Evolutionary conservation across 2,329 filamentous ascomycete species (phyloP).

Genomic region (Fusarium bulbicola): DNA sequence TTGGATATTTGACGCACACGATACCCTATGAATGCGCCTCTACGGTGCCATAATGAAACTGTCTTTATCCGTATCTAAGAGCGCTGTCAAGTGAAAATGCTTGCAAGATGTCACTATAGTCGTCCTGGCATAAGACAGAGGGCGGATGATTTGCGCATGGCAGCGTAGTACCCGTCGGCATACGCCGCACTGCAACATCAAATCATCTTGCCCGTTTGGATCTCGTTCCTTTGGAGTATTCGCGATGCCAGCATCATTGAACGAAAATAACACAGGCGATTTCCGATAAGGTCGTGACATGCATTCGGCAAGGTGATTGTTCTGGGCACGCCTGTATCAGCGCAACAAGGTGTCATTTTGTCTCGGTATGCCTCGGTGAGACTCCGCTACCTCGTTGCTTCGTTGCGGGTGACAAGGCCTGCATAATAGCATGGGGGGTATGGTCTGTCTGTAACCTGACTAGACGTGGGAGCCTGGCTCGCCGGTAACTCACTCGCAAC

Average conservation of each 20-base stretch:
- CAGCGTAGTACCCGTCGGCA: not conserved
- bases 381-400: not conserved
- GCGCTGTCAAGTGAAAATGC: not conserved
- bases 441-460: not conserved
- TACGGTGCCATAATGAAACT: not conserved
- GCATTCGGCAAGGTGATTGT: not conserved
- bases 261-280: not conserved
- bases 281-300: not conserved
- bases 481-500: not conserved
- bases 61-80: not conserved
- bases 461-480: not conserved
- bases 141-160: not conserved
- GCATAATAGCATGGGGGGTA: not conserved
- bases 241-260: not conserved
- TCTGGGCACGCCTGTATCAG: not conserved
- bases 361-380: not conserved
- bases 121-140: not conserved
- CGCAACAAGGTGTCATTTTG: not conserved
- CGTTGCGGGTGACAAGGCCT: not conserved
- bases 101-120: not conserved
- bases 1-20: not conserved
- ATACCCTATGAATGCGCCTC: not conserved
- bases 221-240: not conserved
- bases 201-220: not conserved
- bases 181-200: not conserved